Percentiles rank a stretch among this genome's conserved stretches.
These are phyloP conservation scores for Sarcocystis neurona DNA, from an alignment of 169 alveolate genomes.

Conservation along the genomic window DNA sequence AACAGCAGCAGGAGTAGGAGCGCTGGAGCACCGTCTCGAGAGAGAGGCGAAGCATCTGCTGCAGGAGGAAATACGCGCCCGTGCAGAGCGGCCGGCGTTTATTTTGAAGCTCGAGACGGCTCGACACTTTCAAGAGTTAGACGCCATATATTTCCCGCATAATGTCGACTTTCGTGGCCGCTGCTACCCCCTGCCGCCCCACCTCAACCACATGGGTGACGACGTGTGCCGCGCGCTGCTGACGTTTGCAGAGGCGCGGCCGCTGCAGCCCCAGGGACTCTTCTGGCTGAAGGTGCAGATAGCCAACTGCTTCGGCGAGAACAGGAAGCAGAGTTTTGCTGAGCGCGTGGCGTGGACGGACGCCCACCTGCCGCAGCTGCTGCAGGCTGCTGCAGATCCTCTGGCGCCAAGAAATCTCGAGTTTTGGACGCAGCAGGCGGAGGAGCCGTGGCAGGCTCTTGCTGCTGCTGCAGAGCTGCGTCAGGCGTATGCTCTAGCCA, in stretches of 20 bases:
- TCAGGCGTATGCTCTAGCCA: slow-evolving; percentile 62
- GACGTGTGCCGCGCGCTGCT: slow-evolving; percentile 94
- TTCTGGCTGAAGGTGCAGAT: slow-evolving; percentile 94
- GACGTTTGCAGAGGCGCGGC: slow-evolving; percentile 87
- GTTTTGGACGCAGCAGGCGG: slow-evolving; percentile 85
- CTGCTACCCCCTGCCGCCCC: slow-evolving; percentile 96
- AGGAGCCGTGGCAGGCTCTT: slow-evolving; percentile 94
- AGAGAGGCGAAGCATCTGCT: slow-evolving; percentile 45
- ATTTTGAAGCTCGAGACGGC: slow-evolving; percentile 74
- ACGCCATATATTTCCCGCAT: slow-evolving; percentile 93
- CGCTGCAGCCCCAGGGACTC: slow-evolving; percentile 91
- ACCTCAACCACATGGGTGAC: slow-evolving; percentile 93
- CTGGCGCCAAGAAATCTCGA: slow-evolving; percentile 77
- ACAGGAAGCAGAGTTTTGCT: slow-evolving; percentile 73
- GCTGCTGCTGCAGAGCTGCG: slow-evolving; percentile 77
- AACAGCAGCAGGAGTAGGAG: slow-evolving; percentile 5
- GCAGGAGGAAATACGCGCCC: slow-evolving; percentile 52
- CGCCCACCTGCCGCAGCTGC: slow-evolving; percentile 43
- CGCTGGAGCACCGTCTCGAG: slow-evolving; percentile 47
- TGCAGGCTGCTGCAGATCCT: slow-evolving; percentile 80
- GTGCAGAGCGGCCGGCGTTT: slow-evolving; percentile 68
- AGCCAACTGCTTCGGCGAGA: slow-evolving; percentile 92
- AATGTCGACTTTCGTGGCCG: slow-evolving; percentile 97
- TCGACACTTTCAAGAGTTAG: slow-evolving; percentile 78
- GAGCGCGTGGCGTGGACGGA: slow-evolving; percentile 64